Evolutionary conservation across 208 protist species (phyloP), one percentile per base, ranked within the genome.

Genomic region (Trypanosoma platydactyli): DNA sequence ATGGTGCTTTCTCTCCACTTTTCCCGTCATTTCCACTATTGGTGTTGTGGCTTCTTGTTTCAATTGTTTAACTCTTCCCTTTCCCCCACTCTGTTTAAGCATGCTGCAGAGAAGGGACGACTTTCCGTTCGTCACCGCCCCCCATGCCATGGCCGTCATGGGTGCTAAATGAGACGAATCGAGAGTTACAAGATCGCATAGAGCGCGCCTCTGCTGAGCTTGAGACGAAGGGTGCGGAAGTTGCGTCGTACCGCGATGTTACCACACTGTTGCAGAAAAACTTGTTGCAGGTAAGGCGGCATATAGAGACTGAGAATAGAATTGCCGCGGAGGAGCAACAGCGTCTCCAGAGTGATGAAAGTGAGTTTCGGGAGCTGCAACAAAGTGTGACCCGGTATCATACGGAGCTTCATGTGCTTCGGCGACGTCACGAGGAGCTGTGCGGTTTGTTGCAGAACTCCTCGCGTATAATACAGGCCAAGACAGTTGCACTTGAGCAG

Each of bases 131-230:
- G 29, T 25, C 9, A 11, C 20, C 20, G n/a, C 12, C 35, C 27
- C 41, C 56, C n/a, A 83, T 94, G 84, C 80, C 78, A 46, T 90
- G 83, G 81, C 88, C 88, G 30, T 51, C 68, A 20, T 79, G 62
- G 40, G 50, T 92, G 25, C 75, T 94, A 22, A 91, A 83, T 57
- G 73, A 78, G 33, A 73, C 76, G 35, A 94, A 94, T 69, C 80
- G 77, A 46, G 57, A 33, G 24, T 52, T 94, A 33, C 83, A 69
- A 30, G n/a, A 38, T 15, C 41, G 56, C 27, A 51, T 55, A 22
- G 44, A 71, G 16, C 65, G 22, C 11, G 44, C 29, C 9, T 20
- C 55, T 20, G 53, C 60, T 29, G 80, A 71, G 4, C 55, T 82
- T 25, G 70, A 77, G 29, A 62, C 71, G 6, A 62, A 70, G n/a